phyloP scores from a whole-genome alignment of 2,329 filamentous ascomycete species.

The Byssochlamys sp. region DNA sequence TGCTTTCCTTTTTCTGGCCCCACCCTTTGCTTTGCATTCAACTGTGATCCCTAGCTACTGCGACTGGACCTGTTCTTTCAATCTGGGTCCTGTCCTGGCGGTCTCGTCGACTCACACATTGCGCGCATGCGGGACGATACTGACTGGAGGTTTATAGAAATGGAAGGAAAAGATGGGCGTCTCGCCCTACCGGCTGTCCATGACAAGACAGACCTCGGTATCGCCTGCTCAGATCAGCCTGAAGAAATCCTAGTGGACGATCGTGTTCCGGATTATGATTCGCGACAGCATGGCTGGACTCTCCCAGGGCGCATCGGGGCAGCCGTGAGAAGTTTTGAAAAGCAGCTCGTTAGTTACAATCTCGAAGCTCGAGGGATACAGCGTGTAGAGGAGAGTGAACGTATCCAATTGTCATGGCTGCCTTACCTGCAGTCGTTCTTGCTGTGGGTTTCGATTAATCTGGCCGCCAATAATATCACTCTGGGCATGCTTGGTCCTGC shows the following conservation, averaged over 20 bases:
- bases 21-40: background rate
- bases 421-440: conserved; percentile 48
- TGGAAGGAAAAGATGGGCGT: background rate
- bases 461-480: conserved; percentile 55
- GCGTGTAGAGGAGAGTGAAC: conserved; percentile 46
- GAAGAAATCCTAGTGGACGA: conserved; percentile 8
- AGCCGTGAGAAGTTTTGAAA: conserved; percentile 28
- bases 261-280: conserved; percentile 5
- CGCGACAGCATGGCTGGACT: conserved; percentile 5
- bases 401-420: conserved; percentile 42
- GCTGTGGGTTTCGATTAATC: conserved; percentile 54
- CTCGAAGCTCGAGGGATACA: conserved; percentile 53
- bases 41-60: background rate
- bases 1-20: conserved; percentile 15
- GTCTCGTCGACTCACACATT: background rate
- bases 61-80: background rate
- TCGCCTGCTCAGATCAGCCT: conserved; percentile 4
- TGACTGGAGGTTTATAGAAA: background rate
- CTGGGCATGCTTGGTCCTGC: conserved; percentile 55
- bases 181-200: background rate
- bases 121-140: background rate
- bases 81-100: background rate
- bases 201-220: background rate
- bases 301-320: conserved; percentile 19
- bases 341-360: conserved; percentile 33